Evolutionary conservation across 495 filamentous ascomycete species (phyloP), one percentile per base, ranked within the genome.

Genomic region (Sabuloglossum arenarium): DNA sequence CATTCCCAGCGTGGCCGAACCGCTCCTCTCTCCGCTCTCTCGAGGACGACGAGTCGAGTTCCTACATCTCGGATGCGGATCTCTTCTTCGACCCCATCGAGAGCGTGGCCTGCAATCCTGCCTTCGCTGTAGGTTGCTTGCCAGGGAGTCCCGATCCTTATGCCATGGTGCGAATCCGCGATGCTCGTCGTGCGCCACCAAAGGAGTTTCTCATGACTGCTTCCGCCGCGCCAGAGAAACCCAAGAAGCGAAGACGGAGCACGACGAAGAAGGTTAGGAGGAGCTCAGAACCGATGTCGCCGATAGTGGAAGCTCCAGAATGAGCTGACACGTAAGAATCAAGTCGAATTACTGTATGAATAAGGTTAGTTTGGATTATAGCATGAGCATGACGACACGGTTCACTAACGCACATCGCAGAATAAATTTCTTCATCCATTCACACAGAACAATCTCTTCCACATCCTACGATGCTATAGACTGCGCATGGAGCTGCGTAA

Each of bases 51-150:
- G 42, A 51, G 46, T 29, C 56, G 25, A 57, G 43, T 28, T 23
- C 39, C 23, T 57, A 55, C 56, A 57, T 57, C 46, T 27, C 50
- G 4, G 56, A 57, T 49, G 56, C 43, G n/a, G 56, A 57, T 25
- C 56, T 57, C 24, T 52, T 57, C 46, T 29, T 25, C 24, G 56
- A 57, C 39, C 28, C 31, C 28, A 12, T 31, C 24, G 51, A 53
- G 28, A 31, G 19, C 21, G 45, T 47, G 24, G 9, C 24, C 23
- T 27, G 6, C 24, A 27, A 47, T 10, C 23, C 52, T 32, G 21
- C 21, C 16, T 14, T 29, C 27, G 21, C 52, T 27, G 21, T 42
- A 9, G 25, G 19, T 3, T 23, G 19, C 52, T 27, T 32, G 27
- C 25, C 25, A 12, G 6, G 16, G 23, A 54, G 19, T 12, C 29